Evolutionary conservation across 441 rosid species (phyloP).

Genomic region (Adansonia madagascariensis): DNA sequence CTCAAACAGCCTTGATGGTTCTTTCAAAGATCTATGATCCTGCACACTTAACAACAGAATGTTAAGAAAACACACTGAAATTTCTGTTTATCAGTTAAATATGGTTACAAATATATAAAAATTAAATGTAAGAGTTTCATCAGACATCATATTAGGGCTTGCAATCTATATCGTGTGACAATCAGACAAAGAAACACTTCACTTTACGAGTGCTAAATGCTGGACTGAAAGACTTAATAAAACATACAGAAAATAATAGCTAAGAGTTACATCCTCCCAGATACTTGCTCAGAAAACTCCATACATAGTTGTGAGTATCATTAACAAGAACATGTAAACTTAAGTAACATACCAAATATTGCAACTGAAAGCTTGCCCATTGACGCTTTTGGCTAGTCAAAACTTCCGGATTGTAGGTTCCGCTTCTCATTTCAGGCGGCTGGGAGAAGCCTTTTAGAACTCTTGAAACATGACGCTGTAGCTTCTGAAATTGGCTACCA

Average conservation of each 20-base stretch:
- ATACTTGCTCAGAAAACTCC: slow-evolving; percentile 1
- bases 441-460: slow-evolving; percentile 72
- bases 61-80: slow-evolving; percentile 25
- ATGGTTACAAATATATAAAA: background rate
- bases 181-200: background rate
- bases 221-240: background rate
- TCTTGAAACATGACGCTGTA: slow-evolving; percentile 68
- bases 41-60: slow-evolving; percentile 44
- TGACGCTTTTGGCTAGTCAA: slow-evolving; percentile 94
- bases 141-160: background rate
- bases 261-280: background rate
- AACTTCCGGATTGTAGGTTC: slow-evolving; percentile 85
- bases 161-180: background rate
- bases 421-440: slow-evolving; percentile 58
- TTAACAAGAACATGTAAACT: slow-evolving; percentile 15
- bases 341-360: slow-evolving; percentile 65
- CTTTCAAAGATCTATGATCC: slow-evolving; percentile 80
- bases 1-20: slow-evolving; percentile 88
- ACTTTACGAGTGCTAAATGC: background rate
- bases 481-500: slow-evolving; percentile 68
- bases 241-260: background rate
- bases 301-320: slow-evolving; percentile 7
- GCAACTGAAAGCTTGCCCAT: slow-evolving; percentile 87
- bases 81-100: background rate
- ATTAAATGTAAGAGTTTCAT: background rate